Evolutionary conservation across 306 rosid species (phyloP).

Genomic region (Quercus engelmannii): DNA sequence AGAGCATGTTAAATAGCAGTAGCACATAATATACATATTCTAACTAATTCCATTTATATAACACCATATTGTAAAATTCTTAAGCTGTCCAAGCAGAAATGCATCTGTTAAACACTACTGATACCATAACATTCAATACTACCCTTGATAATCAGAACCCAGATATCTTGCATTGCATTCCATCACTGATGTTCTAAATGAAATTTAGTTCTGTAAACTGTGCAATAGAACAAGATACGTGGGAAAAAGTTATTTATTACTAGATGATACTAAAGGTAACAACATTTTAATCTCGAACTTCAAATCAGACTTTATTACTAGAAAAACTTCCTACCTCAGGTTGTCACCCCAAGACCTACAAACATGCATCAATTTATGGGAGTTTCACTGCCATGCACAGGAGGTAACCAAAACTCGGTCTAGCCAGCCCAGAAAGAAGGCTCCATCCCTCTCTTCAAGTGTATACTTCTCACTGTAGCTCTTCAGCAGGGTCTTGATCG

Average conservation of each 20-base stretch:
- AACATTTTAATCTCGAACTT: background rate
- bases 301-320: background rate
- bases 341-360: background rate
- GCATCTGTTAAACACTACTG: background rate
- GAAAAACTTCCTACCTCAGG: background rate
- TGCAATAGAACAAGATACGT: constrained; percentile 12
- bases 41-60: background rate
- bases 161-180: background rate
- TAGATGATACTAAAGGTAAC: constrained; percentile 17
- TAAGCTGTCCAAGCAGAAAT: background rate
- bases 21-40: background rate
- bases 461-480: constrained; percentile 66
- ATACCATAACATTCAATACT: background rate
- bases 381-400: constrained; percentile 75
- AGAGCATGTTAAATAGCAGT: background rate
- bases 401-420: constrained; percentile 55
- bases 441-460: constrained; percentile 74
- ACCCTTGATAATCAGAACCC: background rate
- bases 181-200: background rate
- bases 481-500: constrained; percentile 63
- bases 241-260: constrained; percentile 1
- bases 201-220: constrained; percentile 2
- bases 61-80: background rate
- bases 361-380: background rate
- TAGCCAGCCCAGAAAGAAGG: constrained; percentile 77